These are phyloP conservation scores for Hibiscus tridactylites DNA, from an alignment of 345 rosid species.

Conservation along the genomic window DNA sequence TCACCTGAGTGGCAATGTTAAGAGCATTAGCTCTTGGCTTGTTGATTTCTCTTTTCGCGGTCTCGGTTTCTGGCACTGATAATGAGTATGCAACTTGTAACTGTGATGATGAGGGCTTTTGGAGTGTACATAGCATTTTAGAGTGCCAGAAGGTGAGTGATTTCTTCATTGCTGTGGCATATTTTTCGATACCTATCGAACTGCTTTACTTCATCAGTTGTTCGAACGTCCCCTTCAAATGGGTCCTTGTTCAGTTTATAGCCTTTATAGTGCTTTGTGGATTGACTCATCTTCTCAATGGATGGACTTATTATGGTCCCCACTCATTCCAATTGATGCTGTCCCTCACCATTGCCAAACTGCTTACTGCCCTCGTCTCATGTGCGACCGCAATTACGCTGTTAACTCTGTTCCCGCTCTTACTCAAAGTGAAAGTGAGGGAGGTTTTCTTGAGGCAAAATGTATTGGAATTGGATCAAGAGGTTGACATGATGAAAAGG, in stretches of 20 bases:
- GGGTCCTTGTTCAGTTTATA: slow-evolving; percentile 84
- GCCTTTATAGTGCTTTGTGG: slow-evolving; percentile 96
- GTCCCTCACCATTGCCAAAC: slow-evolving; percentile 68
- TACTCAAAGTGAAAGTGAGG: slow-evolving; percentile 81
- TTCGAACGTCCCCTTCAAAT: slow-evolving; percentile 88
- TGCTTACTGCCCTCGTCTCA: slow-evolving; percentile 80
- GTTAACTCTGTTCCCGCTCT: slow-evolving; percentile 74
- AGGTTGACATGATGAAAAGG: slow-evolving; percentile 85
- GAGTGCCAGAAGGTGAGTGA: slow-evolving; percentile 92
- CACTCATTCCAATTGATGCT: slow-evolving; percentile 80
- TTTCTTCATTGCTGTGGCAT: slow-evolving; percentile 78
- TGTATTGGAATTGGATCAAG: slow-evolving; percentile 75
- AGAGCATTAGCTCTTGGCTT: slow-evolving; percentile 53
- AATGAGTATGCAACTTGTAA: slow-evolving; percentile 50
- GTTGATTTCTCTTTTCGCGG: slow-evolving; percentile 32
- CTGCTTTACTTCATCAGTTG: slow-evolving; percentile 87
- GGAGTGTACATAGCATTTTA: slow-evolving; percentile 56
- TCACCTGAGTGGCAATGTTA: slow-evolving; percentile 43
- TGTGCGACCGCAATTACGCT: slow-evolving; percentile 89
- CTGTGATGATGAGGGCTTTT: slow-evolving; percentile 81
- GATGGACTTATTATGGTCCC: slow-evolving; percentile 81
- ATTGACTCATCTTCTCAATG: slow-evolving; percentile 78
- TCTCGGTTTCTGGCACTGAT: slow-evolving; percentile 42
- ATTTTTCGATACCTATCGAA: slow-evolving; percentile 91
- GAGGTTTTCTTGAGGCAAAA: slow-evolving; percentile 88